Conservation (phyloP, 2,329 filamentous ascomycete species). For the Neofusicoccum kwambonambiense region DNA sequence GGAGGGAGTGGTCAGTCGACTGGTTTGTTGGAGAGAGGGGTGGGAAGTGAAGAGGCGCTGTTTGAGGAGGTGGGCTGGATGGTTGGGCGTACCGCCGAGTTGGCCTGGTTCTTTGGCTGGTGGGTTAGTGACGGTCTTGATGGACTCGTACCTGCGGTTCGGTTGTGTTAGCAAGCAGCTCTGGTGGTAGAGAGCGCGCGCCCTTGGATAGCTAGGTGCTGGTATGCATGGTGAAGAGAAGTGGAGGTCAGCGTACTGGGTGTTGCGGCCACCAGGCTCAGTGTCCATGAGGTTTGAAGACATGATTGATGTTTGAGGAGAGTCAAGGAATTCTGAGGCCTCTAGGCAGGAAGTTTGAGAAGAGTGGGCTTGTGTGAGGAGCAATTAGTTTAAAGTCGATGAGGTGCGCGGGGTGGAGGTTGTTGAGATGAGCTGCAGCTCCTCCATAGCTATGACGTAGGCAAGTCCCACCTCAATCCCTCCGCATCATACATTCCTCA, state of each 20-base stretch:
- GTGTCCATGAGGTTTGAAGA: conserved; percentile 58
- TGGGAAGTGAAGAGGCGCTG: not conserved
- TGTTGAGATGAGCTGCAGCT: conserved; percentile 8
- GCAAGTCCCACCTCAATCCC: not conserved
- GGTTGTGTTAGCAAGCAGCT: not conserved
- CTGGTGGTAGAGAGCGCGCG: not conserved
- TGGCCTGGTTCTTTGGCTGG: conserved; percentile 57
- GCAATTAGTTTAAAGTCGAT: not conserved
- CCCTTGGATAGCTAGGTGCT: not conserved
- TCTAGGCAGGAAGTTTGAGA: no score
- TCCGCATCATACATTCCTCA: conserved; percentile 6
- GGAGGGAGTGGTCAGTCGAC: conserved; percentile 1
- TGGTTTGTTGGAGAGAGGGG: conserved; percentile 21
- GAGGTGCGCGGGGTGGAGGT: not conserved
- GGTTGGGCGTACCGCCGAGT: conserved; percentile 47
- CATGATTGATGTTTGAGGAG: conserved; percentile 37
- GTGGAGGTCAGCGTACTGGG: conserved; percentile 46
- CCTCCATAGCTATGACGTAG: conserved; percentile 14
- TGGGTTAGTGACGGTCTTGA: conserved; percentile 49
- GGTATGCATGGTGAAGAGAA: not conserved
- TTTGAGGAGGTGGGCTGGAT: not conserved
- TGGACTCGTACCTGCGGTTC: conserved; percentile 57
- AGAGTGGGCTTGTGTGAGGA: not conserved
- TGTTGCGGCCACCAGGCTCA: conserved; percentile 58
- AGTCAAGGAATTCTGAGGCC: not conserved